A percentile compares a stretch with the other conserved stretches of the same genome.
Evolutionary conservation across 306 rosid genomes (phyloP).

Genomic region (Ziziphus jujuba): DNA sequence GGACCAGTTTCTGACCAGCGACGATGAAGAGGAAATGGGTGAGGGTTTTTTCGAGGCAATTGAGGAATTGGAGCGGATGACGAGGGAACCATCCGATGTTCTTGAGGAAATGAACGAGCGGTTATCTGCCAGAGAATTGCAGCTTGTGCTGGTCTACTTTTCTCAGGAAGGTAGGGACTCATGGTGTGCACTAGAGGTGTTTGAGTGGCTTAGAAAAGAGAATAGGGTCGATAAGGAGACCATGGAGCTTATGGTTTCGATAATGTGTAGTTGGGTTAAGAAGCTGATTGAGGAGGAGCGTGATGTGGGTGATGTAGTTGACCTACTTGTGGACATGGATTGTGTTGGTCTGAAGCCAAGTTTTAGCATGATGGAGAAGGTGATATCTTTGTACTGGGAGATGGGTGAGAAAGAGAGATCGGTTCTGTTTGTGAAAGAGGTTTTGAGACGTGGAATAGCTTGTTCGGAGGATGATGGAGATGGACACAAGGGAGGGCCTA

Average conservation of each 20-base stretch:
- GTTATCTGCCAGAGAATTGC: constrained; percentile 76
- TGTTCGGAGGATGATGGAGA: constrained; percentile 43
- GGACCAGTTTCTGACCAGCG: constrained; percentile 85
- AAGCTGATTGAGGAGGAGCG: constrained; percentile 69
- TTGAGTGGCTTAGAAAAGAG: constrained; percentile 95
- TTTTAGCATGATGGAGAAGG: constrained; percentile 94
- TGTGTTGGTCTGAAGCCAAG: constrained; percentile 92
- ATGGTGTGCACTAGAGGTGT: constrained; percentile 97
- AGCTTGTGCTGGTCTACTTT: constrained; percentile 89
- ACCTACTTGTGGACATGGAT: constrained; percentile 91
- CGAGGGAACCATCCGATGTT: constrained; percentile 94
- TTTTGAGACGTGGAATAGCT: constrained; percentile 65
- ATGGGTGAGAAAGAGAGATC: constrained; percentile 79
- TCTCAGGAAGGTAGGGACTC: constrained; percentile 97
- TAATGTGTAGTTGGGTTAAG: constrained; percentile 94
- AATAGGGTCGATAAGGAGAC: constrained; percentile 93
- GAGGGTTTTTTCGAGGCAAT: constrained; percentile 90
- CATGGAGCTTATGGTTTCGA: constrained; percentile 93
- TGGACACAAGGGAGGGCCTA: constrained; percentile 85
- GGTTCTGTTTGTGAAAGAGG: constrained; percentile 67
- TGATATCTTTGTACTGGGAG: constrained; percentile 93
- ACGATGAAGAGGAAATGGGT: constrained; percentile 85
- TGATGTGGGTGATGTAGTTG: constrained; percentile 76
- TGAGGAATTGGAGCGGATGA: constrained; percentile 90
- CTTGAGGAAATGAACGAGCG: constrained; percentile 95